These are phyloP conservation scores for Phytophthora tubulina DNA, from an alignment of 352 stramenopile genomes.

Conservation along the genomic window DNA sequence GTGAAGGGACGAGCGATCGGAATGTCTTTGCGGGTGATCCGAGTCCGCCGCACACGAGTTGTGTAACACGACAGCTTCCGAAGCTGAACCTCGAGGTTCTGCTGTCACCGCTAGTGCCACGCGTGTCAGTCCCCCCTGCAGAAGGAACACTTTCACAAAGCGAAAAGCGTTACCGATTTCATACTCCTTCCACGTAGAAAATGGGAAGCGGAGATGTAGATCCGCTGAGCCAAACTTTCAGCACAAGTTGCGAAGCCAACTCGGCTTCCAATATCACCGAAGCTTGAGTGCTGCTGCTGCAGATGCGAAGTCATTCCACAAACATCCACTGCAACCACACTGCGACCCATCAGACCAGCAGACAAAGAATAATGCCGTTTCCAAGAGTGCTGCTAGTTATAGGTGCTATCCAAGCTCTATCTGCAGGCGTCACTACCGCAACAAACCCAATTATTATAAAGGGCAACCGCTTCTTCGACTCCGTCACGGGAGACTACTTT, in stretches of 20 bases:
- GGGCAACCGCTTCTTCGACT: constrained; percentile 85
- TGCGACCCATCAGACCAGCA: not conserved
- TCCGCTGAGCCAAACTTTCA: not conserved
- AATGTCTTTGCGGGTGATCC: too few species aligned
- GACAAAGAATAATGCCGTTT: not conserved
- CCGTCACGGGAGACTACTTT: constrained; percentile 74
- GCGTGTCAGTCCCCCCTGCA: not conserved
- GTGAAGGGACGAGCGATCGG: too few species aligned
- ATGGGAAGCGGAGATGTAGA: constrained; percentile 1
- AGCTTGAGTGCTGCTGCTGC: not conserved
- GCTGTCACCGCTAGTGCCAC: not conserved
- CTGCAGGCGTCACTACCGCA: not conserved
- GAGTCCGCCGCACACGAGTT: too few species aligned
- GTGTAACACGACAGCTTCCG: too few species aligned
- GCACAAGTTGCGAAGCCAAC: not conserved
- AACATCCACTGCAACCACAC: not conserved
- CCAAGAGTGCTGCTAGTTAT: not conserved
- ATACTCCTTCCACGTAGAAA: not conserved
- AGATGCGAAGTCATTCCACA: not conserved
- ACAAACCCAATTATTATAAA: constrained; percentile 48
- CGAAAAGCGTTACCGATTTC: constrained; percentile 1
- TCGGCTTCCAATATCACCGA: not conserved
- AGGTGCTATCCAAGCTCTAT: not conserved
- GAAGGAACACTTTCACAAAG: constrained; percentile 2
- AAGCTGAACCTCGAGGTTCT: not conserved